phyloP scores from a whole-genome alignment of 2,329 filamentous ascomycete species.

The Fusarium burgessii region DNA sequence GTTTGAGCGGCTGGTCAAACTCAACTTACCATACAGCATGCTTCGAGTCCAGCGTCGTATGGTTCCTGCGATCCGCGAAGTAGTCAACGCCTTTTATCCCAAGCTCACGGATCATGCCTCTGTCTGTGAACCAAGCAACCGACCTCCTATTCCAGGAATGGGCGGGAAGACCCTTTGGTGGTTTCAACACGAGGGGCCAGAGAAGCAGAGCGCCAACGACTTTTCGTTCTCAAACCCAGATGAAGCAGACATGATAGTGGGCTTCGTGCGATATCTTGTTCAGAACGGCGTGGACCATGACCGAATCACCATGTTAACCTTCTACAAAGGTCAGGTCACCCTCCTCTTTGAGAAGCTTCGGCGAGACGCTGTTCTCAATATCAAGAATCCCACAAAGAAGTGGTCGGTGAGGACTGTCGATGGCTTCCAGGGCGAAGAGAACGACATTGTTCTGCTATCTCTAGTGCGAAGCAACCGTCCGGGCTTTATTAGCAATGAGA shows the following conservation, averaged over 20 bases:
- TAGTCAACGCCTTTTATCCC: slow-evolving; percentile 63
- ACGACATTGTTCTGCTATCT: slow-evolving; percentile 84
- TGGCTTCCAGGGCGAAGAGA: slow-evolving; percentile 92
- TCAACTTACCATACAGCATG: slow-evolving; percentile 71
- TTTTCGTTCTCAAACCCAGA: slow-evolving; percentile 75
- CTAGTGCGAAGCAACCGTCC: slow-evolving; percentile 80
- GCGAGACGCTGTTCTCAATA: slow-evolving; percentile 43
- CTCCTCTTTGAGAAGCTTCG: slow-evolving; percentile 65
- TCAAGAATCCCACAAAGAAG: slow-evolving; percentile 48
- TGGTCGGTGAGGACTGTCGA: slow-evolving; percentile 83
- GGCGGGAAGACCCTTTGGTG: slow-evolving; percentile 55
- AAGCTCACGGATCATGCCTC: slow-evolving; percentile 58
- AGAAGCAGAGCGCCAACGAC: slow-evolving; percentile 68
- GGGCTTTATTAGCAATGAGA: slow-evolving; percentile 78
- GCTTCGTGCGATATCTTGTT: slow-evolving; percentile 78
- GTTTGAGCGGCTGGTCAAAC: slow-evolving; percentile 81
- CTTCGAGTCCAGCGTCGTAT: slow-evolving; percentile 76
- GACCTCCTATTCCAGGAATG: slow-evolving; percentile 61
- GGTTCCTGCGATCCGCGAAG: slow-evolving; percentile 58
- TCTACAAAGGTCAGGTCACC: slow-evolving; percentile 87
- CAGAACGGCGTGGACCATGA: slow-evolving; percentile 70
- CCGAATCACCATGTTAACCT: slow-evolving; percentile 84
- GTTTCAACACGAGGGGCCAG: slow-evolving; percentile 68
- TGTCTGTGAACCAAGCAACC: slow-evolving; percentile 50
- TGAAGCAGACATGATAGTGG: slow-evolving; percentile 82